Evolutionary conservation across 768 basidiomycete genomes (phyloP), one percentile per base, ranked within the genome.

Genomic region (Pilatotrama ljubarskyi): DNA sequence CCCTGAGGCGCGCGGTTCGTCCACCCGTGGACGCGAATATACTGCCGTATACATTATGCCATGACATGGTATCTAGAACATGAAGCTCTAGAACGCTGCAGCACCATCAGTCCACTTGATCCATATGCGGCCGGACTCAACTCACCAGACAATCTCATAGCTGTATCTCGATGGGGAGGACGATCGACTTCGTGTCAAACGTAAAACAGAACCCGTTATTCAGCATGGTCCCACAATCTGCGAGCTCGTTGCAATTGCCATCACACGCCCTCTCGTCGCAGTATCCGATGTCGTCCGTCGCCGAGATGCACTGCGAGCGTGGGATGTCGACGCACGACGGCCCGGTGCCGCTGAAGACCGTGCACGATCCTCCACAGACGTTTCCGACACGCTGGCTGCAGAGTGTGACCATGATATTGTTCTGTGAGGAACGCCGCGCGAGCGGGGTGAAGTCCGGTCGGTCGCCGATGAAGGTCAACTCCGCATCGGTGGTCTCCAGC

Each of bases 321-420:
- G 74, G 71, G 5, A 72, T 65, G 26, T 41, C 20, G 54, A 73
- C 66, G 56, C 75, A 76, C 0, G 55, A 59, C 7, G 63, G 29
- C 29, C 29, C 51, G 9, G 67, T 65, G 32, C 74, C 74, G 41
- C 63, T 69, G 67, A 70, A 73, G 1, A 74, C 71, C 10, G 67
- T 75, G 66, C 75, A 77, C 4, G 61, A 9, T 0, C 73, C 72
- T 9, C 68, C 69, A 62, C 75, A 76, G 53, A 72, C 62, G 37
- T 64, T 64, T n/a, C 52, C 40, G 18, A 58, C 42, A n/a, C 67
- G 47, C 38, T 35, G 56, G 50, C 40, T 65, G 63, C 75, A 76
- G 68, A 69, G 75, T 3, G 66, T 67, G 20, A 76, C 71, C 29
- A 32, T 32, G 1, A 57, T 69, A 10, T 64, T 70, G 38, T 63